phyloP scores from a whole-genome alignment of 1,284 basidiomycete species.

The Rhodotorula glutinis region DNA sequence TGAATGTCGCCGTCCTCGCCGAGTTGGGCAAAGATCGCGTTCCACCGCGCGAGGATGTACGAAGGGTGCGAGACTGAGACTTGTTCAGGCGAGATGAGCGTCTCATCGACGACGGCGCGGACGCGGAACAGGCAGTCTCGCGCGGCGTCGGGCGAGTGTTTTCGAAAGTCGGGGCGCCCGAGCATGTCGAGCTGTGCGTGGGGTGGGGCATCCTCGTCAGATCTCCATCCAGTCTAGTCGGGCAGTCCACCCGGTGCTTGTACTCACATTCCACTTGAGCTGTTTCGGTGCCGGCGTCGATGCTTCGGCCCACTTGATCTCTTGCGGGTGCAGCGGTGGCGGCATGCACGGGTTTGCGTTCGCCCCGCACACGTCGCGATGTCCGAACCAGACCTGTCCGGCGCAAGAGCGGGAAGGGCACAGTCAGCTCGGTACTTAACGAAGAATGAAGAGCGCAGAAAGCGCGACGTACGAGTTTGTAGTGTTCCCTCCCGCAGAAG shows the following conservation, averaged over 20 bases:
- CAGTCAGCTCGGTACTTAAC: too few species aligned
- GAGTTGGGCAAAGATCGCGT: neutral
- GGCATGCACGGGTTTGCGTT: neutral
- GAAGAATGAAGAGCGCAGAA: too few species aligned
- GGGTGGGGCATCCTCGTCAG: too few species aligned
- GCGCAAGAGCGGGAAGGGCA: neutral
- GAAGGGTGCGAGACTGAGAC: neutral
- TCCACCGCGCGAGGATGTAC: neutral
- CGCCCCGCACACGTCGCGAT: neutral
- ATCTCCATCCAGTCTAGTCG: too few species aligned
- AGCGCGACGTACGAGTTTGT: neutral
- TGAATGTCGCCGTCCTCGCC: neutral
- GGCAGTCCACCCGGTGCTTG: too few species aligned
- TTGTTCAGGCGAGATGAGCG: neutral
- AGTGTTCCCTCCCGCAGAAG: neutral
- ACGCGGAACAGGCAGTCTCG: neutral
- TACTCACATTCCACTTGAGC: too few species aligned
- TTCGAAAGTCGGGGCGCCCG: too few species aligned
- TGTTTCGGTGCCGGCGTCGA: neutral
- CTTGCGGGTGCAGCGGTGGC: neutral
- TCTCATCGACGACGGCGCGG: neutral
- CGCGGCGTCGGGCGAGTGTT: neutral
- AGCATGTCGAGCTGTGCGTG: too few species aligned
- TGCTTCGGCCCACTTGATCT: neutral
- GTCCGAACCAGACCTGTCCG: neutral